Percentiles rank a stretch among this genome's conserved stretches.
Conservation (phyloP, 2,329 filamentous ascomycete species). For the Neonectria coccinea region DNA sequence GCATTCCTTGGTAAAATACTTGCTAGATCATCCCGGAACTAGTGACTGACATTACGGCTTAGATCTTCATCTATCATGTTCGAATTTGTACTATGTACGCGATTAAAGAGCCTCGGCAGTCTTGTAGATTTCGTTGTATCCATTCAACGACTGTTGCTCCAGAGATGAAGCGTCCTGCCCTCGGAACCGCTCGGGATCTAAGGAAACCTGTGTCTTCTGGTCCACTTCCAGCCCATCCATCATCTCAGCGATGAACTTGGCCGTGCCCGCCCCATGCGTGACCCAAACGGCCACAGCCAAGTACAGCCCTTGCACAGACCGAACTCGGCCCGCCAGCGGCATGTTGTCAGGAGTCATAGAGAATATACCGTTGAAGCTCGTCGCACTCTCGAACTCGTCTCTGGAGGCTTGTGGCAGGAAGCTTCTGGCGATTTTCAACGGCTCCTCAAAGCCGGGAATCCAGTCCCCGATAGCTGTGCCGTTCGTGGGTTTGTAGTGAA, state of each 20-base stretch:
- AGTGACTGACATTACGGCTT: too few species aligned
- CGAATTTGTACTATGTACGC: neutral
- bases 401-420: conserved; percentile 29
- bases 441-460: conserved; percentile 32
- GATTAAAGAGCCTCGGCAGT: conserved; percentile 18
- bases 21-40: too few species aligned
- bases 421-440: conserved; percentile 23
- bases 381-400: conserved; percentile 23
- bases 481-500: conserved; percentile 21
- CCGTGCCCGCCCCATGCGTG: conserved; percentile 36
- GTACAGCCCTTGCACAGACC: conserved; percentile 24
- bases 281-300: conserved; percentile 42
- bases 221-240: conserved; percentile 33
- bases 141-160: conserved; percentile 34
- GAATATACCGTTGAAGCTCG: conserved; percentile 41
- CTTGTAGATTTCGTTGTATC: conserved; percentile 43
- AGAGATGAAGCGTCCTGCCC: conserved; percentile 25
- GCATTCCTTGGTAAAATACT: too few species aligned
- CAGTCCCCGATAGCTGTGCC: conserved; percentile 34
- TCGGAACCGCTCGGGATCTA: conserved; percentile 36
- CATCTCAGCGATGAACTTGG: conserved; percentile 30
- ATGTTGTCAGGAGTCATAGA: conserved; percentile 46
- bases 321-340: conserved; percentile 33
- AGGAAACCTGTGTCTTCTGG: conserved; percentile 11
- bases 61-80: neutral